These are phyloP conservation scores for Phaeophleospora eucalypticola DNA, from an alignment of 2,329 filamentous ascomycete species.

Conservation along the genomic window DNA sequence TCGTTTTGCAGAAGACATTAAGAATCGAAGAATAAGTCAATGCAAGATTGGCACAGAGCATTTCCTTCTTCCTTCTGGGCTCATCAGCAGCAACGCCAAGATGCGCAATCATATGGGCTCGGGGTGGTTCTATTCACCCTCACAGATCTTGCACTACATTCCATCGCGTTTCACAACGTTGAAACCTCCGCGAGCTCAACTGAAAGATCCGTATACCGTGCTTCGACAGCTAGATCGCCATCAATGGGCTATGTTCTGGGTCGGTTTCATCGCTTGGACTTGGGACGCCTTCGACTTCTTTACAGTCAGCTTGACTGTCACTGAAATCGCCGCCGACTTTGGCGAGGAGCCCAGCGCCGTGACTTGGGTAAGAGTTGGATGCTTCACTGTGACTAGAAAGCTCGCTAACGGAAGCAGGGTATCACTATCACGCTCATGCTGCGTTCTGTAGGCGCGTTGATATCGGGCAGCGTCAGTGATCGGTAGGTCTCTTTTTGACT, in stretches of 20 bases:
- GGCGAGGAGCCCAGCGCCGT: slow-evolving; percentile 54
- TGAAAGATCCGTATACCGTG: slow-evolving; percentile 52
- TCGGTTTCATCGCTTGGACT: slow-evolving; percentile 48
- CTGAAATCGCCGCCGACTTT: slow-evolving; percentile 51
- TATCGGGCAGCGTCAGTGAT: slow-evolving; percentile 57
- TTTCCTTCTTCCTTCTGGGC: too few relatives aligned
- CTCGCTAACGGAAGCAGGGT: too few relatives aligned
- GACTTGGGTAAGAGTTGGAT: slow-evolving; percentile 52
- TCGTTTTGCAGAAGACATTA: too few relatives aligned
- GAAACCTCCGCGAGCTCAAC: slow-evolving; percentile 52
- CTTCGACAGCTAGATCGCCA: slow-evolving; percentile 50
- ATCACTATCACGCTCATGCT: slow-evolving; percentile 58
- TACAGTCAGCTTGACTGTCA: slow-evolving; percentile 56
- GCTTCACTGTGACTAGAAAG: too few relatives aligned
- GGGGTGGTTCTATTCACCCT: too few relatives aligned
- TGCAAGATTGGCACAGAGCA: too few relatives aligned
- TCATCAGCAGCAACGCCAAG: too few relatives aligned
- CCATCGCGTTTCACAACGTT: slow-evolving; percentile 52
- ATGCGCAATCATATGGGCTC: too few relatives aligned
- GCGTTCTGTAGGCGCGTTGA: slow-evolving; percentile 55
- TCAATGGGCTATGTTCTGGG: slow-evolving; percentile 56
- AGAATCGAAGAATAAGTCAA: too few relatives aligned
- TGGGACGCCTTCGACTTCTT: slow-evolving; percentile 61
- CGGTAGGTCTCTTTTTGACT: too few relatives aligned
- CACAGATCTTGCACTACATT: slow-evolving; percentile 47